A percentile compares a stretch with the other conserved stretches of the same genome.
phyloP scores from a whole-genome alignment of 306 rosid species.

The Quercus glauca region DNA sequence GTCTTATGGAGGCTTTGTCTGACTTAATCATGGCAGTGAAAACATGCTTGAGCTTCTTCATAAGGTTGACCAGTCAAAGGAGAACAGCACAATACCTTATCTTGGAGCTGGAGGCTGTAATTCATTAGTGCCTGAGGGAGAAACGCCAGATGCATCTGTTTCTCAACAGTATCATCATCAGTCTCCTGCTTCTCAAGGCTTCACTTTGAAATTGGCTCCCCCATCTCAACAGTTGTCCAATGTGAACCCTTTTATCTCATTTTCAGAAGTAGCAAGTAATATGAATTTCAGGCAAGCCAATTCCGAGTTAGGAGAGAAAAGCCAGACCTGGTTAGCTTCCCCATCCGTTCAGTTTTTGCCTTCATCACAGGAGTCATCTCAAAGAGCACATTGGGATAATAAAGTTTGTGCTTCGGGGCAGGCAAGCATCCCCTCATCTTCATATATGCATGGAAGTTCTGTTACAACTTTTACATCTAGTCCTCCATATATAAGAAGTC shows the following conservation, averaged over 20 bases:
- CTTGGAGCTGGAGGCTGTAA: constrained; percentile 31
- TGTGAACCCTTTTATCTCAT: constrained; percentile 26
- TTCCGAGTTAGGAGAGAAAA: constrained; percentile 33
- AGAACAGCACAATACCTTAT: constrained; percentile 17
- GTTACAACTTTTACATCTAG: constrained; percentile 27
- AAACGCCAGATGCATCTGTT: constrained; percentile 15
- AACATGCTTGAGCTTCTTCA: constrained; percentile 45
- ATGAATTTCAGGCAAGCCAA: constrained; percentile 27
- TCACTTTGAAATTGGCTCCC: constrained; percentile 41
- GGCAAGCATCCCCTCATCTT: constrained; percentile 22
- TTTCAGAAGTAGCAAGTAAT: constrained; percentile 28
- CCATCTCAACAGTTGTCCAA: constrained; percentile 36
- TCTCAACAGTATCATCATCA: constrained; percentile 37
- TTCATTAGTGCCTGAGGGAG: constrained; percentile 31
- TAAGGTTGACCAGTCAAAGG: constrained; percentile 40
- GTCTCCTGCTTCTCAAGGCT: constrained; percentile 39
- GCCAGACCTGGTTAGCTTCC: constrained; percentile 26
- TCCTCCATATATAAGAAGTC: constrained; percentile 39
- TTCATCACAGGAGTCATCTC: constrained; percentile 31
- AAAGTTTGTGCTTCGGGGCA: constrained; percentile 23
- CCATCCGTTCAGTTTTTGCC: constrained; percentile 26
- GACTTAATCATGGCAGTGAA: constrained; percentile 32
- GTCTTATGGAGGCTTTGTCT: constrained; percentile 6
- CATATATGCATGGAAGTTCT: constrained; percentile 27
- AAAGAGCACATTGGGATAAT: constrained; percentile 40